Evolutionary conservation across 2,329 filamentous ascomycete genomes (phyloP).

Genomic region (Colletotrichum sojae): DNA sequence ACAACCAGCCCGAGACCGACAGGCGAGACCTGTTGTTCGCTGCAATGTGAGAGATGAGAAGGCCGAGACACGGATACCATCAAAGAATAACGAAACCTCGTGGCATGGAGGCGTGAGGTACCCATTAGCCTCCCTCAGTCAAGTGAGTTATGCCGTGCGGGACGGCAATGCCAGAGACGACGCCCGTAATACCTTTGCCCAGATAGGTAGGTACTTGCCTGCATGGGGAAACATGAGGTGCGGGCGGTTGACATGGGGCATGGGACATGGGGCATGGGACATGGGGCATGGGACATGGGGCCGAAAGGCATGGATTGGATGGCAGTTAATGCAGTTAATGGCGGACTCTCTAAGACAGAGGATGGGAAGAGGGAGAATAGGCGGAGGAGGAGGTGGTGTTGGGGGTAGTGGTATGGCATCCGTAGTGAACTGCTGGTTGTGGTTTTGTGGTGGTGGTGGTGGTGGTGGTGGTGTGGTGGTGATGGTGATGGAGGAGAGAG

Average conservation of each 20-base stretch:
- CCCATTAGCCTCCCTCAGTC: background rate
- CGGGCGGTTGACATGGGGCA: background rate
- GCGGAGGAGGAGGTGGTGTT: too few relatives aligned
- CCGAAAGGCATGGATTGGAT: too few relatives aligned
- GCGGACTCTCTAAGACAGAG: too few relatives aligned
- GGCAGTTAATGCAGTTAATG: too few relatives aligned
- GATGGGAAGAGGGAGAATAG: too few relatives aligned
- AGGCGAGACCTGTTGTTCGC: background rate
- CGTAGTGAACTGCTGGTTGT: background rate
- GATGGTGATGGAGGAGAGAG: slow-evolving; percentile 4
- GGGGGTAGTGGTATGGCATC: too few relatives aligned
- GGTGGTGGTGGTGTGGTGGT: background rate
- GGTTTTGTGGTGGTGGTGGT: background rate
- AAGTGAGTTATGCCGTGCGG: background rate
- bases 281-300: too few relatives aligned
- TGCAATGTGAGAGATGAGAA: slow-evolving; percentile 33
- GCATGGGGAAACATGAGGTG: background rate
- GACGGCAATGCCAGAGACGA: background rate
- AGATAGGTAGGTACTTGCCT: background rate
- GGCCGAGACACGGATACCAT: slow-evolving; percentile 10
- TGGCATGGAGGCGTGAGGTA: background rate
- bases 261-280: background rate
- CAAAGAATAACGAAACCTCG: slow-evolving; percentile 13
- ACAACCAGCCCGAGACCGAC: background rate
- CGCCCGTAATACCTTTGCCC: too few relatives aligned